phyloP scores from a whole-genome alignment of 768 basidiomycete species.

The Amanita thiersii region DNA sequence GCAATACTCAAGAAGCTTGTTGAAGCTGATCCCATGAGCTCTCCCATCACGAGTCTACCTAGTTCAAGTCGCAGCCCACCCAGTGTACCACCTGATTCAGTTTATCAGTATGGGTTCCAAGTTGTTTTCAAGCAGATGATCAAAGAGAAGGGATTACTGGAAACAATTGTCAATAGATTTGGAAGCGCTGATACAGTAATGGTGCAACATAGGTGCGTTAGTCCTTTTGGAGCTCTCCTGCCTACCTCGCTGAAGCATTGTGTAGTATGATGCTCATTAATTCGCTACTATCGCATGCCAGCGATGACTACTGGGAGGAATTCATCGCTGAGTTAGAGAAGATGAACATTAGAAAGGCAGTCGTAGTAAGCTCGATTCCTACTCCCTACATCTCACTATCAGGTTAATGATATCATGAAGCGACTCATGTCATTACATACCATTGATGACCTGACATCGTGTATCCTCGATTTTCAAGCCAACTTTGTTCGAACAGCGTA shows the following conservation, averaged over 20 bases:
- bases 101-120: slow-evolving; percentile 79
- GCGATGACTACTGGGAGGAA: slow-evolving; percentile 69
- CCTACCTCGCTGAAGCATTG: slow-evolving; percentile 9
- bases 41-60: slow-evolving; percentile 47
- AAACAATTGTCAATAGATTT: slow-evolving; percentile 74
- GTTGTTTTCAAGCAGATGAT: slow-evolving; percentile 79
- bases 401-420: slow-evolving; percentile 25
- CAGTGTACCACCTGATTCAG: slow-evolving; percentile 51
- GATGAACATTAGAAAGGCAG: slow-evolving; percentile 73
- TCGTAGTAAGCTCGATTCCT: slow-evolving; percentile 51
- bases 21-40: slow-evolving; percentile 71
- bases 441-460: slow-evolving; percentile 74
- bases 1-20: slow-evolving; percentile 86
- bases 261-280: slow-evolving; percentile 85
- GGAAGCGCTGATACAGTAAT: slow-evolving; percentile 80
- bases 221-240: neutral
- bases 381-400: neutral
- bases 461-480: slow-evolving; percentile 82
- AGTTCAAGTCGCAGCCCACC: slow-evolving; percentile 56
- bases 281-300: slow-evolving; percentile 74
- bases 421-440: slow-evolving; percentile 79
- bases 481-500: slow-evolving; percentile 75
- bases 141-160: slow-evolving; percentile 59
- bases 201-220: slow-evolving; percentile 65
- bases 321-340: slow-evolving; percentile 70